Conservation (phyloP, 306 rosid species). For the Corylus avellana region DNA sequence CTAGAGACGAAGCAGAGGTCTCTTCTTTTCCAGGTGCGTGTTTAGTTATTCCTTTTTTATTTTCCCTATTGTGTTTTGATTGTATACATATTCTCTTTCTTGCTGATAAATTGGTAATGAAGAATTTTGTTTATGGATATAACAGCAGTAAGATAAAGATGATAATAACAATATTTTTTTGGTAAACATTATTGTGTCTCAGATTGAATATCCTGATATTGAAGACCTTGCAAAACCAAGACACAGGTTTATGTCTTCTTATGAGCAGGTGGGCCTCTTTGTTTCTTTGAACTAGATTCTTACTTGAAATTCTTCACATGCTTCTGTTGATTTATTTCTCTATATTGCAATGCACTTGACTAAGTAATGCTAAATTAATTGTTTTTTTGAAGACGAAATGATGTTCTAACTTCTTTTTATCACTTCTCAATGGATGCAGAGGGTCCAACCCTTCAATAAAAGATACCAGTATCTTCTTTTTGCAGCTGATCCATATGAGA, state of each 20-base stretch:
- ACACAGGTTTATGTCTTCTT: constrained; percentile 44
- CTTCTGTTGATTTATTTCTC: not conserved
- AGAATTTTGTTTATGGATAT: not conserved
- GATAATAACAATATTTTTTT: not conserved
- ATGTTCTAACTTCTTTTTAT: not conserved
- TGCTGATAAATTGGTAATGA: not conserved
- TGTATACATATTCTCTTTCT: not conserved
- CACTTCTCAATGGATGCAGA: constrained; percentile 31
- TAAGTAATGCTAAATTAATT: not conserved
- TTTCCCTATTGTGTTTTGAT: not conserved
- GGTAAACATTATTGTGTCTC: not conserved
- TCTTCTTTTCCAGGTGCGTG: no score
- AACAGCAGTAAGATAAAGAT: not conserved
- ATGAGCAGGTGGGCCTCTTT: no score
- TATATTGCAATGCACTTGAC: not conserved
- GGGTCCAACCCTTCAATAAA: constrained; percentile 52
- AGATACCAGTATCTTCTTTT: constrained; percentile 52
- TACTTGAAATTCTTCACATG: not conserved
- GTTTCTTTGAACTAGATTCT: constrained; percentile 11
- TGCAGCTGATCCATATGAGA: constrained; percentile 97
- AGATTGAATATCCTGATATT: constrained; percentile 98
- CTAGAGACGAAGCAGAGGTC: constrained; percentile 44
- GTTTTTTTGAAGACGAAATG: not conserved
- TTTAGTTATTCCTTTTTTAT: not conserved
- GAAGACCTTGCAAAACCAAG: constrained; percentile 90